Evolutionary conservation across 225 moss, liverwort and hornwort species (phyloP), one percentile per base, ranked within the genome.

Genomic region (Pleurozium schreberi): DNA sequence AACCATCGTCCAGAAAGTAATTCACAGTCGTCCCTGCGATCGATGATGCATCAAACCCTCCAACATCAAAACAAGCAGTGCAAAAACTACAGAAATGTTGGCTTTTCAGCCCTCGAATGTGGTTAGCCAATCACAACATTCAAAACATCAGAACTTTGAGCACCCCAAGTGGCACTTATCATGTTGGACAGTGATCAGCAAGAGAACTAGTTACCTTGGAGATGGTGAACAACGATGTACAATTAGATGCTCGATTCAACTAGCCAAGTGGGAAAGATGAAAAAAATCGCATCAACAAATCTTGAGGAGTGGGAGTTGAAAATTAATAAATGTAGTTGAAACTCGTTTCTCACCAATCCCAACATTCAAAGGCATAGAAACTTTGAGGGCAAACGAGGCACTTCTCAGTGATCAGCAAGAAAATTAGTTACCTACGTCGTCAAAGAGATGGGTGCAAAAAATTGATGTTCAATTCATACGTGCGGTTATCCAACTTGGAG

Each of bases 11-110:
- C 81, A 96, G 86, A 90, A 96, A 96, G 89, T 95, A 96, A 84
- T 96, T 96, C 88, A 93, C 92, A n/a, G 93, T 94, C 50, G 96
- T 96, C 81, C 96, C 96, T 96, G 94, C 73, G 53, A 89, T 75
- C 57, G 33, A 67, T 60, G 60, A 67, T 83, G 67, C 91, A 89
- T 87, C 71, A 69, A 47, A 25, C 55, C 77, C 67, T 84, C 59
- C 83, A 83, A 55, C 43, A 57, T 76, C 28, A 88, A 71, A 73
- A 73, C 70, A 77, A 53, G 79, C 65, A 49, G 47, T 50, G 69
- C 45, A 43, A 75, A 66, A 77, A 53, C 31, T 82, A 42, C 85
- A 85, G 38, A 33, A 86, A 62, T 34, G 81, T 38, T 75, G 77
- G 27, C 53, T 77, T 31, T 53, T 77, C 74, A 60, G 70, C 59